Conservation (phyloP, 768 basidiomycete genomes). For the Xerocomellus chrysenteron region DNA sequence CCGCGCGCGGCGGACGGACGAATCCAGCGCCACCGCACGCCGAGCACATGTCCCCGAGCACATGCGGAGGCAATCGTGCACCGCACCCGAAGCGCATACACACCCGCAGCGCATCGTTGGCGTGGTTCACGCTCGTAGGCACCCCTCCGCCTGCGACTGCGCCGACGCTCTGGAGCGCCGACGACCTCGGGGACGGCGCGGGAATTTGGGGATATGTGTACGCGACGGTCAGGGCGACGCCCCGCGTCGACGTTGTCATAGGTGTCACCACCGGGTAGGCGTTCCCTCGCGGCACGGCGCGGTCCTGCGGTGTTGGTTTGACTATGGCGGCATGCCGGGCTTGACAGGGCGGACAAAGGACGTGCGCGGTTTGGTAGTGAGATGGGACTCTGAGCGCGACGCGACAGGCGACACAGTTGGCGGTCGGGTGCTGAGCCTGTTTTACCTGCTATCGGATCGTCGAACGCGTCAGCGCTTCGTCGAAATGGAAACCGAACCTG, state of each 20-base stretch:
- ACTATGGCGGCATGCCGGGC: not conserved
- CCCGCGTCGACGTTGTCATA: not conserved
- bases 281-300: not conserved
- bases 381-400: not conserved
- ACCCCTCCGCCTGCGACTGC: not conserved
- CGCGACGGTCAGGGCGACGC: not conserved
- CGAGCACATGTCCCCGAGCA: constrained; percentile 9
- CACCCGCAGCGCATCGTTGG: not conserved
- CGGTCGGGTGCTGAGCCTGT: not conserved
- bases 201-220: not conserved
- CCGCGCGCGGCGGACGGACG: not conserved
- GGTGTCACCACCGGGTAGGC: constrained; percentile 3
- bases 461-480: not conserved
- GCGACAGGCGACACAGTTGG: constrained; percentile 7
- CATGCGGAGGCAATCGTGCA: not conserved
- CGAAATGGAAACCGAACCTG: not conserved
- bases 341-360: constrained; percentile 16
- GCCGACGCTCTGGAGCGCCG: not conserved
- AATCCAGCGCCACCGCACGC: constrained; percentile 12
- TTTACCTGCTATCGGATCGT: not conserved
- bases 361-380: not conserved
- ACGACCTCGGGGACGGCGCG: not conserved
- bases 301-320: not conserved
- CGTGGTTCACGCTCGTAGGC: not conserved
- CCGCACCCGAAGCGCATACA: constrained; percentile 26